Evolutionary conservation across 305 asterid species (phyloP).

Genomic region (Andrographis paniculata): DNA sequence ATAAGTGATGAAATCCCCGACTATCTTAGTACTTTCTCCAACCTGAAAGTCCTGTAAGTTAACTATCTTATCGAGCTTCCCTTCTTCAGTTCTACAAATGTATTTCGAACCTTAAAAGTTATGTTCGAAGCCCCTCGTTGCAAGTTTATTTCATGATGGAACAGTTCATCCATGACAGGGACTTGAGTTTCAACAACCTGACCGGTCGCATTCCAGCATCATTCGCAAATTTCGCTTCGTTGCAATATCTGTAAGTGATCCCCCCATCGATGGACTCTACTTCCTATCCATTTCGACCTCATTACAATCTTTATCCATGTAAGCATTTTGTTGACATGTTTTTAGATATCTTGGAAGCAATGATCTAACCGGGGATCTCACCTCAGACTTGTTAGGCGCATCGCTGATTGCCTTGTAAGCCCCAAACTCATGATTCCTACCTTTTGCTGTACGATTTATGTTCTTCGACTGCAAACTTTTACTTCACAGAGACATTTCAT

Average conservation of each 20-base stretch:
- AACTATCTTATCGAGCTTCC: constrained; percentile 4
- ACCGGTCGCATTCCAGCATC: constrained; percentile 49
- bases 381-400: constrained; percentile 35
- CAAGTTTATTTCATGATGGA: constrained; percentile 5
- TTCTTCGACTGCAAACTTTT: background rate
- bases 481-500: constrained; percentile 50
- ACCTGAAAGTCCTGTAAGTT: constrained; percentile 42
- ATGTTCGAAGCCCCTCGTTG: no score
- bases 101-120: no score
- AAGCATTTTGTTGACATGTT: constrained; percentile 16
- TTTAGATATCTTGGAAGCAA: constrained; percentile 69
- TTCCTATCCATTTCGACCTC: background rate
- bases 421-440: constrained; percentile 8
- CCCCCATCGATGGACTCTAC: background rate
- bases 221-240: constrained; percentile 31
- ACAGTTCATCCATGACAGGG: constrained; percentile 27
- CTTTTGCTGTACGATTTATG: constrained; percentile 2
- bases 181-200: constrained; percentile 65
- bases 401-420: constrained; percentile 51
- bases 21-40: constrained; percentile 34
- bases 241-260: constrained; percentile 39
- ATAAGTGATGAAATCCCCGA: constrained; percentile 42
- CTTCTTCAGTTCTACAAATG: no score
- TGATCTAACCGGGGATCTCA: constrained; percentile 44
- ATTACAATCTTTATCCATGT: background rate